Conservation (phyloP, 306 rosid species). For the Cucumis hystrix region DNA sequence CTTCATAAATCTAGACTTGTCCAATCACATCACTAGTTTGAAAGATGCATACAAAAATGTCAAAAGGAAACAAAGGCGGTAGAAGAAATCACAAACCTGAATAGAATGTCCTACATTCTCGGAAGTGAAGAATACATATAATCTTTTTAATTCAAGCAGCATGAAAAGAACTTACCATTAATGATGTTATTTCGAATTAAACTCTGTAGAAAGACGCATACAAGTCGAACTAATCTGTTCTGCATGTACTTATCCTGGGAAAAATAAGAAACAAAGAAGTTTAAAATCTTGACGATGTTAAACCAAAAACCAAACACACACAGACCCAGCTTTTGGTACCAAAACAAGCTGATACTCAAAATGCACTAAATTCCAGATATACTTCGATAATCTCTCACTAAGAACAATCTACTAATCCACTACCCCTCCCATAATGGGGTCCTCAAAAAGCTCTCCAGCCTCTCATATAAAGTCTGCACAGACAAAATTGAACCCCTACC, state of each 20-base stretch:
- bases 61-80: background rate
- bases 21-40: background rate
- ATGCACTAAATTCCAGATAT: background rate
- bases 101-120: background rate
- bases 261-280: background rate
- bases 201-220: slow-evolving; percentile 92
- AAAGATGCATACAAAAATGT: background rate
- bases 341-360: background rate
- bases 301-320: background rate
- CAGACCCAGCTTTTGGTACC: background rate
- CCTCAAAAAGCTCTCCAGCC: background rate
- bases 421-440: background rate
- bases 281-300: background rate
- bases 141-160: background rate
- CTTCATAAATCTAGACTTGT: background rate
- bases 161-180: slow-evolving; percentile 52
- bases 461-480: background rate
- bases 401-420: background rate
- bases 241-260: slow-evolving; percentile 98
- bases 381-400: background rate
- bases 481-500: background rate
- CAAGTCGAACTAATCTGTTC: slow-evolving; percentile 96
- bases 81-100: background rate
- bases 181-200: slow-evolving; percentile 89
- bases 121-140: background rate